A percentile compares a stretch with the other conserved stretches of the same genome.
These are phyloP conservation scores for Xylariaceae sp. DNA, from an alignment of 2,329 filamentous ascomycete genomes.

Conservation along the genomic window DNA sequence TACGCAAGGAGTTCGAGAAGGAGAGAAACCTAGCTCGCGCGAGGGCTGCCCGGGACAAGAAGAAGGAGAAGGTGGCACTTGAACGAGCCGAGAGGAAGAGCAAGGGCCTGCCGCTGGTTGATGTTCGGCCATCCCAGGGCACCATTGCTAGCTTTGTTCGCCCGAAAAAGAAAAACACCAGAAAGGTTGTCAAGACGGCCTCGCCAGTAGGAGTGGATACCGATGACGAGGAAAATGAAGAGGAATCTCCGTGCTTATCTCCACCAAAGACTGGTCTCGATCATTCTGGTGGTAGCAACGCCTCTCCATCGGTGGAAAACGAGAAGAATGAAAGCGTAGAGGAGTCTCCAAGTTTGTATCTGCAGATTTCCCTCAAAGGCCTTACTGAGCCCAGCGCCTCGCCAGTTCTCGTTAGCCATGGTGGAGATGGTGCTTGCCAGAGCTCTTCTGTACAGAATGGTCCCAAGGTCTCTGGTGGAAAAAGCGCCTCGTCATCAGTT, in stretches of 20 bases:
- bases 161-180: slow-evolving; percentile 14
- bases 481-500: not conserved
- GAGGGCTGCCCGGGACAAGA: slow-evolving; percentile 47
- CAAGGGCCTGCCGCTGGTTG: slow-evolving; percentile 49
- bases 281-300: not conserved
- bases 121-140: slow-evolving; percentile 52
- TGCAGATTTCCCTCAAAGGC: not conserved
- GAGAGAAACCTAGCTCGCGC: slow-evolving; percentile 46
- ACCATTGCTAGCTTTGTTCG: slow-evolving; percentile 50
- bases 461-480: not conserved
- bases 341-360: not conserved
- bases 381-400: no score
- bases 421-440: no score
- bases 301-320: not conserved
- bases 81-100: slow-evolving; percentile 47
- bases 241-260: not conserved
- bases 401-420: no score
- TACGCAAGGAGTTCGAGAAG: slow-evolving; percentile 47
- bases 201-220: not conserved
- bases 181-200: slow-evolving; percentile 1
- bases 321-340: not conserved
- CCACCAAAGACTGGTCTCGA: slow-evolving; percentile 28
- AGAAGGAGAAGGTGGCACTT: slow-evolving; percentile 48
- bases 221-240: not conserved
- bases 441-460: not conserved